phyloP scores from a whole-genome alignment of 441 rosid genomes.

The Viola pubescens region DNA sequence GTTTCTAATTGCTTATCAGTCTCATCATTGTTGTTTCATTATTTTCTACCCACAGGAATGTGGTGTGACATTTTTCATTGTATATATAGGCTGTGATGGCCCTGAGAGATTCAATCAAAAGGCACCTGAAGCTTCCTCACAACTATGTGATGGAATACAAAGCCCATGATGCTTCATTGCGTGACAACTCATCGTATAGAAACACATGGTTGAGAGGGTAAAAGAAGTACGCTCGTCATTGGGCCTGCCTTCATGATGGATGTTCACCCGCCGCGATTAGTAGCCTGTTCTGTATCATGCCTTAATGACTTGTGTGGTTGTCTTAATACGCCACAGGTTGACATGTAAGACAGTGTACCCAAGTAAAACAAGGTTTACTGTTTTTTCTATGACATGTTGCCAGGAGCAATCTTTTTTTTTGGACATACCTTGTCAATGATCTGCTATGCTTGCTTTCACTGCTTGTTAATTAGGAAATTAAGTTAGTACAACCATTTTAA shows the following conservation, averaged over 20 bases:
- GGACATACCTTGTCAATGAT: no score
- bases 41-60: background rate
- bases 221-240: background rate
- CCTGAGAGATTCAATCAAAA: conserved; percentile 85
- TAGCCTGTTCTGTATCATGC: background rate
- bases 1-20: background rate
- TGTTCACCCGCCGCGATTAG: conserved; percentile 1
- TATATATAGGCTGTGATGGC: conserved; percentile 83
- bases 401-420: no score
- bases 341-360: background rate
- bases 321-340: conserved; percentile 17
- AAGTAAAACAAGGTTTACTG: background rate
- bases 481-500: no score
- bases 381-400: no score
- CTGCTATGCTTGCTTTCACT: no score
- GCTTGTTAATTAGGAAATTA: no score
- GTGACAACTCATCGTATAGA: conserved; percentile 88
- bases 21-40: background rate
- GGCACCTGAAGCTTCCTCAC: conserved; percentile 89
- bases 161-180: conserved; percentile 86
- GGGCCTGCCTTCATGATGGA: background rate
- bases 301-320: conserved; percentile 11
- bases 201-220: conserved; percentile 97
- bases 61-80: background rate
- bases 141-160: conserved; percentile 93